Percentiles rank a stretch among this genome's conserved stretches.
Conservation (phyloP, 148 eudicot species). For the Cornus florida region DNA sequence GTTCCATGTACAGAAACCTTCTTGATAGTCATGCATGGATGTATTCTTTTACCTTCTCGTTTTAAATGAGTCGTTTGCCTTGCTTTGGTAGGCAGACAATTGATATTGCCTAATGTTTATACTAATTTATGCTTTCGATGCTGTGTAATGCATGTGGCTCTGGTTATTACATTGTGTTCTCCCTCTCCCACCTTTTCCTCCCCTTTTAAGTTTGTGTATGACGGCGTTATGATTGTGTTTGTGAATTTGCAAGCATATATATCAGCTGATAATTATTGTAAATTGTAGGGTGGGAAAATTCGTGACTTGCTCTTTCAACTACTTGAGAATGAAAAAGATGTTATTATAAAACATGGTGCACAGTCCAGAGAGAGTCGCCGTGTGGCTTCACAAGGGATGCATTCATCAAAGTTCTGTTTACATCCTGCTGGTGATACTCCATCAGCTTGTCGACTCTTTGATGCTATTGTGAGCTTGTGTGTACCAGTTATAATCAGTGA, state of each 20-base stretch:
- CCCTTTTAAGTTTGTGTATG: not conserved
- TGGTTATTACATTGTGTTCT: not conserved
- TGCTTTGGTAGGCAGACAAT: too few relatives aligned
- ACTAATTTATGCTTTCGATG: not conserved
- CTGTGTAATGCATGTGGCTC: not conserved
- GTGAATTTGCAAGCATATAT: not conserved
- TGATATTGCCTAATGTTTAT: not conserved
- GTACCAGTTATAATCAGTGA: slow-evolving; percentile 90
- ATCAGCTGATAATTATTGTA: not conserved
- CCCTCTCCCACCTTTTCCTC: not conserved
- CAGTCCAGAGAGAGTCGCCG: slow-evolving; percentile 98
- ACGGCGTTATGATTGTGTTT: not conserved
- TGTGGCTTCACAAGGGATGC: slow-evolving; percentile 94
- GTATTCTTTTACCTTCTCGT: too few relatives aligned
- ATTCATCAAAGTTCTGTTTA: slow-evolving; percentile 89
- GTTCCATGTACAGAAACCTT: too few relatives aligned
- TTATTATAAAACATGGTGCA: slow-evolving; percentile 87
- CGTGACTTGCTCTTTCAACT: slow-evolving; percentile 90
- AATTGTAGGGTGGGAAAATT: slow-evolving; percentile 87
- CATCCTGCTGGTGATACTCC: slow-evolving; percentile 99
- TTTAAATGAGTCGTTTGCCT: too few relatives aligned
- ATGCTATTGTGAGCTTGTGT: slow-evolving; percentile 97
- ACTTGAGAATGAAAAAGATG: slow-evolving; percentile 81
- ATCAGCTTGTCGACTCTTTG: slow-evolving; percentile 97
- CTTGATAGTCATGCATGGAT: too few relatives aligned